Base-by-base conservation (phyloP, 78 protist species). In the Dictyostelium purpureum region DNA sequence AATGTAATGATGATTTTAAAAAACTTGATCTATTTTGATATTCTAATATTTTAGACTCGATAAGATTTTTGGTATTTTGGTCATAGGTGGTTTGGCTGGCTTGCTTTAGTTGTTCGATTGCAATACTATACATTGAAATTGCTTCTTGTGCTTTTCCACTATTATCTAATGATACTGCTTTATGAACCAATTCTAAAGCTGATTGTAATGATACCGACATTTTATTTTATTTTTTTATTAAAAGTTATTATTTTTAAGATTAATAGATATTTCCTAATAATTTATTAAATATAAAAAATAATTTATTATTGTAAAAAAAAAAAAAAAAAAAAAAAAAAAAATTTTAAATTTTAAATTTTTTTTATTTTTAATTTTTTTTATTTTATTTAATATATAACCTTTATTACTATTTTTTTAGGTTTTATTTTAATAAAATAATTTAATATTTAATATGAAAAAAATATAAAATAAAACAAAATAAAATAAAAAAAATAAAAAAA, bases 91-190 rank as follows among this genome's bases (percentile, higher is more conserved):
- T 66, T 11, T 28, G 26, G 14, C 21, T 18, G 4, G 59, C 75
- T 57, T 85, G 92, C 59, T 76, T 52, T 19, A 85, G 59, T 33
- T 85, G 92, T 2, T 85, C 92, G 10, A 85, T 73, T 31, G 82
- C 92, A 54, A 85, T 33, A 2, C 65, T 26, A 73, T 85, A 85
- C 82, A 85, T 73, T 28, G 92, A 85, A n/a, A 85, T 59, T 10
- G 92, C 80, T 43, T 85, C 92, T 73, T 85, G 92, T 19, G 35
- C 10, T 73, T 74, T 85, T 4, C 77, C 67, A 33, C 38, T 42
- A 61, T 52, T 85, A 45, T 85, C 92, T 14, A 85, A 49, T 37
- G 66, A 18, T 4, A 85, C 78, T 47, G 92, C 92, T 47, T 85
- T 85, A 28, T 85, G 57, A 19, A 85, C 74, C 6, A 85, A 31